These are phyloP conservation scores for Aspergillus coremiiformis DNA, from an alignment of 495 filamentous ascomycete genomes.

Conservation along the genomic window DNA sequence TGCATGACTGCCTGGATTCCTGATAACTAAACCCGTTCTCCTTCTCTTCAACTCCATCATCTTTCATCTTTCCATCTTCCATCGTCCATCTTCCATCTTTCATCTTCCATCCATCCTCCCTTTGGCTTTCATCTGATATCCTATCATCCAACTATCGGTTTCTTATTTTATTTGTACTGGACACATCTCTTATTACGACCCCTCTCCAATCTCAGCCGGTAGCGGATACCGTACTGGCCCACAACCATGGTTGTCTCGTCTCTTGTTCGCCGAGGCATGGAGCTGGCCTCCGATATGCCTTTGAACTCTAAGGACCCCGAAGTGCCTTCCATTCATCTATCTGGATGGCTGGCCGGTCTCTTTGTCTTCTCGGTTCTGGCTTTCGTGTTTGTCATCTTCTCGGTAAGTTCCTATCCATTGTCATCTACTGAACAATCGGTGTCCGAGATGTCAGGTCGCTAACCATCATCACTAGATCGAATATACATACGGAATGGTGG, in stretches of 20 bases:
- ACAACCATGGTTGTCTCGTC: conserved; percentile 19
- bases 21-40: not conserved
- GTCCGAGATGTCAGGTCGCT: not conserved
- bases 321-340: conserved; percentile 11
- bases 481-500: conserved; percentile 53
- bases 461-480: conserved; percentile 24
- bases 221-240: not conserved
- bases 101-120: not conserved
- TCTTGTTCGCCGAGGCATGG: conserved; percentile 24
- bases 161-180: not conserved
- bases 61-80: no score
- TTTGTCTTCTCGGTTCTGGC: conserved; percentile 17
- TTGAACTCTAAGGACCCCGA: conserved; percentile 11
- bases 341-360: conserved; percentile 16
- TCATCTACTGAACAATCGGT: not conserved
- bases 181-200: not conserved
- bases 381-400: conserved; percentile 10
- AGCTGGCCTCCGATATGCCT: conserved; percentile 14
- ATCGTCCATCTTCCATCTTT: not conserved
- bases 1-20: not conserved
- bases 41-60: no score
- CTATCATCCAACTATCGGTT: not conserved
- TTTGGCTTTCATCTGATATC: not conserved
- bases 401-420: conserved; percentile 10
- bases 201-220: not conserved